A percentile compares a stretch with the other conserved stretches of the same genome.
phyloP scores from a whole-genome alignment of 768 basidiomycete species.

The Chalciporus pseudorubinellus region DNA sequence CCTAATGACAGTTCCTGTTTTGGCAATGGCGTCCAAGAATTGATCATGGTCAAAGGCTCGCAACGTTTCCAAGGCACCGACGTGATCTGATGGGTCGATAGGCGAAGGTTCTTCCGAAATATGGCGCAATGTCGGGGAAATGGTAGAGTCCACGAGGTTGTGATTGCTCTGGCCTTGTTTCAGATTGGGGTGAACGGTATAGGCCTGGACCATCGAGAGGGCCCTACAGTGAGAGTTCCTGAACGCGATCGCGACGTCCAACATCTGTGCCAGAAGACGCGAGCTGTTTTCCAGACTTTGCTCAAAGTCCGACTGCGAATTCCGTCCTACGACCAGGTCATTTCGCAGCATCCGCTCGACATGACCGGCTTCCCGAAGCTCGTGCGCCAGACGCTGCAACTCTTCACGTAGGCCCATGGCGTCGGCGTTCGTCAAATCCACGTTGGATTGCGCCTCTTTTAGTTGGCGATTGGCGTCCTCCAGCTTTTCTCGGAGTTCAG shows the following conservation, averaged over 20 bases:
- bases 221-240: conserved; percentile 76
- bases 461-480: conserved; percentile 61
- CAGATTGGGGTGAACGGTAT: conserved; percentile 50
- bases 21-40: conserved; percentile 79
- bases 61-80: conserved; percentile 65
- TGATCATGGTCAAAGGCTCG: conserved; percentile 79
- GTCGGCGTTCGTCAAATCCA: conserved; percentile 66
- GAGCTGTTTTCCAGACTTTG: conserved; percentile 62
- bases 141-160: conserved; percentile 48
- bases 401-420: conserved; percentile 70
- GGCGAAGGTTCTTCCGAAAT: conserved; percentile 63
- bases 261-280: conserved; percentile 75
- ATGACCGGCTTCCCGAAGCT: conserved; percentile 64
- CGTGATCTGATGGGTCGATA: conserved; percentile 74
- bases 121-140: conserved; percentile 48
- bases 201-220: conserved; percentile 56
- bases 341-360: conserved; percentile 69
- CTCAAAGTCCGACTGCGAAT: conserved; percentile 67
- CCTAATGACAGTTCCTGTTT: conserved; percentile 81
- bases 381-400: conserved; percentile 65
- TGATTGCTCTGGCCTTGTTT: conserved; percentile 39
- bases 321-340: conserved; percentile 66
- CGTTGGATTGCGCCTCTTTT: conserved; percentile 57
- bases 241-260: conserved; percentile 78
- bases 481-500: conserved; percentile 61